Percentiles rank a stretch among this genome's conserved stretches.
Conservation (phyloP, 768 basidiomycete genomes). For the Kwoniella botswanensis region DNA sequence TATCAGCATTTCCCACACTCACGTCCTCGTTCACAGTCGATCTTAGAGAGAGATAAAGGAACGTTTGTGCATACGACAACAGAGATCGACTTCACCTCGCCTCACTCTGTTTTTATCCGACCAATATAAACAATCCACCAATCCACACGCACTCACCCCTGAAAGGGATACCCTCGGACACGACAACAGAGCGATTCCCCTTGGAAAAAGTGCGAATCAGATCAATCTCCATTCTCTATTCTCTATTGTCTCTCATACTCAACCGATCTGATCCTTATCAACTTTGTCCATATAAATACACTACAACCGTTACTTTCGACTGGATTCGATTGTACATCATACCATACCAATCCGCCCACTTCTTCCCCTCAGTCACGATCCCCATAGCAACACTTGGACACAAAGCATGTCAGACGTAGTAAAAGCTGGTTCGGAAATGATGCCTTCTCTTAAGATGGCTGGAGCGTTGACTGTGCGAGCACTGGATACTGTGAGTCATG, state of each 20-base stretch:
- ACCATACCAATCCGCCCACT: background rate
- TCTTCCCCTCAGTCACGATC: background rate
- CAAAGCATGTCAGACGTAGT: conserved; percentile 13
- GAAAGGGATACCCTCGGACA: conserved; percentile 8
- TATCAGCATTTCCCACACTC: too few relatives aligned
- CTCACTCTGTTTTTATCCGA: background rate
- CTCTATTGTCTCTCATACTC: background rate
- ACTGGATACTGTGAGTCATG: conserved; percentile 36
- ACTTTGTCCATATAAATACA: background rate
- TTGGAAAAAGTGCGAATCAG: background rate
- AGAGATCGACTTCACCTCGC: background rate
- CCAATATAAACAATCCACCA: background rate
- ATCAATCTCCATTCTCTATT: background rate
- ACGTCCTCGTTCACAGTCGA: too few relatives aligned
- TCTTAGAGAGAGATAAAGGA: background rate
- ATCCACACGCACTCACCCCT: background rate
- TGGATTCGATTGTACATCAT: conserved; percentile 2
- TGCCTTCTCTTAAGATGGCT: conserved; percentile 19
- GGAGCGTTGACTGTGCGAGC: conserved; percentile 24
- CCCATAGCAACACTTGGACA: background rate
- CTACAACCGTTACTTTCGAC: conserved; percentile 1
- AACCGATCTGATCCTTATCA: background rate
- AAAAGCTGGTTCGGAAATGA: conserved; percentile 19
- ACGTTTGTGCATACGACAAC: background rate
- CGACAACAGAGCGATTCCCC: background rate